Evolutionary conservation across 257 asterid species (phyloP).

Genomic region (Jaltomata sinuosa): DNA sequence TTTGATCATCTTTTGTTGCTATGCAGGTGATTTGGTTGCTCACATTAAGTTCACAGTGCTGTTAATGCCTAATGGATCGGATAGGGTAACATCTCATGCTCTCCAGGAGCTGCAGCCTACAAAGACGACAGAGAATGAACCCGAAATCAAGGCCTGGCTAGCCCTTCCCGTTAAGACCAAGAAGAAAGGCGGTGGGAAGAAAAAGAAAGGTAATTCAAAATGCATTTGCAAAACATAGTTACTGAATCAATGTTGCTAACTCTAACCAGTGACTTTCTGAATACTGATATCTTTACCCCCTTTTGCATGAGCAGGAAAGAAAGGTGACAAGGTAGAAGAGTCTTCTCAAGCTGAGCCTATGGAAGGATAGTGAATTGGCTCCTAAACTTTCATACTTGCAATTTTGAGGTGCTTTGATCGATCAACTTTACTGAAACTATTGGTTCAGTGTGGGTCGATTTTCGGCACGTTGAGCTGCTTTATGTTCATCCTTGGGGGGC

Average conservation of each 20-base stretch:
- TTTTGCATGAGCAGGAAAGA: slow-evolving; percentile 39
- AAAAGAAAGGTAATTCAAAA: slow-evolving; percentile 66
- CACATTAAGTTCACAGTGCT: slow-evolving; percentile 86
- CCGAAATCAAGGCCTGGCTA: slow-evolving; percentile 83
- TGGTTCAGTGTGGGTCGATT: neutral
- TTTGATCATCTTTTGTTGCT: neutral
- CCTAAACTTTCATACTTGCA: slow-evolving; percentile 2
- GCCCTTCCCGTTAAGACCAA: slow-evolving; percentile 60
- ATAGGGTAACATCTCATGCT: slow-evolving; percentile 69
- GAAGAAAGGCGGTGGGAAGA: slow-evolving; percentile 96
- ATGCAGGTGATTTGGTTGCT: slow-evolving; percentile 85
- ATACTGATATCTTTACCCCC: neutral
- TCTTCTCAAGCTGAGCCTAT: slow-evolving; percentile 30
- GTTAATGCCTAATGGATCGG: slow-evolving; percentile 93
- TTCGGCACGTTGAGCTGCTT: neutral
- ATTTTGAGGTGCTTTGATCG: slow-evolving; percentile 3
- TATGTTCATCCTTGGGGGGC: slow-evolving; percentile 2
- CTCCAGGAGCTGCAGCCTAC: slow-evolving; percentile 79
- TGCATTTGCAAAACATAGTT: neutral
- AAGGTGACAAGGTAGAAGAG: slow-evolving; percentile 53
- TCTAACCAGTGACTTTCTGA: neutral
- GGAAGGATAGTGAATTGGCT: slow-evolving; percentile 26
- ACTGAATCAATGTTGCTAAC: neutral
- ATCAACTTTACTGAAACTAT: slow-evolving; percentile 1
- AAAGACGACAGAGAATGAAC: slow-evolving; percentile 54